These are phyloP conservation scores for Yamadazyma sp. DNA, from an alignment of 805 yeast genomes.

Conservation along the genomic window DNA sequence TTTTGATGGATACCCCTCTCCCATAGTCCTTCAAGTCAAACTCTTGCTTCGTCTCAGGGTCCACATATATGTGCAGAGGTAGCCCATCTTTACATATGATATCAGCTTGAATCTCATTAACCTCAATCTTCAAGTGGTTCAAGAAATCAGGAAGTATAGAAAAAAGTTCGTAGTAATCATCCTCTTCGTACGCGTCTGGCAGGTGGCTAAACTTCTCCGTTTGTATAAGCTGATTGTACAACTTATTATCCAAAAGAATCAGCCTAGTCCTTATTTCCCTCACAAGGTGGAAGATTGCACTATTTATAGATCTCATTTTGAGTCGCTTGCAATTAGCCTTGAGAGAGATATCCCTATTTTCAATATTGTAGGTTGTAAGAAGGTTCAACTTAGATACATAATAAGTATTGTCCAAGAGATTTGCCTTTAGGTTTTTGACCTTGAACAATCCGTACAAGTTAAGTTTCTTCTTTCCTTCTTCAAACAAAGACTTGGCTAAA, in stretches of 20 bases:
- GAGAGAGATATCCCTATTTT: conserved; percentile 21
- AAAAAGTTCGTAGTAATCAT: conserved; percentile 27
- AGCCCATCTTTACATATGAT: conserved; percentile 42
- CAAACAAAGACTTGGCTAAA: conserved; percentile 9
- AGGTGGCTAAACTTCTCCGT: not conserved
- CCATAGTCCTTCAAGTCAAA: conserved; percentile 37
- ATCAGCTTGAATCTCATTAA: conserved; percentile 29
- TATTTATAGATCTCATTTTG: conserved; percentile 35
- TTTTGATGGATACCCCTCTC: conserved; percentile 35
- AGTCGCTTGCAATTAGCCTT: conserved; percentile 27
- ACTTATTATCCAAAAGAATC: conserved; percentile 24
- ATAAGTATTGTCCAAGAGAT: conserved; percentile 32
- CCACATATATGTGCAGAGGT: conserved; percentile 31
- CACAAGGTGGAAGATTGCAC: conserved; percentile 35
- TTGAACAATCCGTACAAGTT: conserved; percentile 27
- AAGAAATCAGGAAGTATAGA: conserved; percentile 30
- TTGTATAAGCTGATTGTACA: conserved; percentile 17
- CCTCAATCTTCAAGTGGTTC: conserved; percentile 25
- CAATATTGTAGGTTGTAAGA: conserved; percentile 26
- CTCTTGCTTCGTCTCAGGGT: conserved; percentile 23
- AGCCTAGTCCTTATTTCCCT: conserved; percentile 31
- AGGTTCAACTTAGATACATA: conserved; percentile 27
- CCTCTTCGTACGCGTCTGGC: conserved; percentile 2
- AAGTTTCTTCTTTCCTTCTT: conserved; percentile 4
- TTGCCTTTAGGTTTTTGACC: conserved; percentile 29